Evolutionary conservation across 164 flowering plant species (phyloP).

Genomic region (Dillenia suffruticosa): DNA sequence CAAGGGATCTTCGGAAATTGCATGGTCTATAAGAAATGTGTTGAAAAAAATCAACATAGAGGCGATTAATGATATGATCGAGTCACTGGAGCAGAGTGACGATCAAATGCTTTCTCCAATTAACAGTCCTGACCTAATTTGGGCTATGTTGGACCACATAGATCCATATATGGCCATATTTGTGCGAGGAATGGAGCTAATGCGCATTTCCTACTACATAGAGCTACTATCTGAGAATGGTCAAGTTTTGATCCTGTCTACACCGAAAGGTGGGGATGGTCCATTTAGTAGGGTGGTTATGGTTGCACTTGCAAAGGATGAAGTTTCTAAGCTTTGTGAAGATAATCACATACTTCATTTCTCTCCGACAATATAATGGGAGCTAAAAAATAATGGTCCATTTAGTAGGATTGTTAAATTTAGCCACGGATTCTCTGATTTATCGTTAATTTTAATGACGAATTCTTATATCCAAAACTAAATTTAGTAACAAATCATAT

Average conservation of each 20-base stretch:
- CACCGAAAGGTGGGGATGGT: slow-evolving; percentile 30
- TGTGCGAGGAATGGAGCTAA: slow-evolving; percentile 24
- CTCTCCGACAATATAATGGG: slow-evolving; percentile 43
- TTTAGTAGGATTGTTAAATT: too few species aligned
- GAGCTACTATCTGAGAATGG: slow-evolving; percentile 44
- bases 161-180: slow-evolving; percentile 30
- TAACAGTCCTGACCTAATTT: slow-evolving; percentile 35
- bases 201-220: slow-evolving; percentile 40
- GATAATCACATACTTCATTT: slow-evolving; percentile 29
- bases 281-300: slow-evolving; percentile 43
- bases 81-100: slow-evolving; percentile 34
- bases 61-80: slow-evolving; percentile 42
- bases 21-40: slow-evolving; percentile 34
- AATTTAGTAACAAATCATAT: too few species aligned
- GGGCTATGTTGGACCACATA: slow-evolving; percentile 34
- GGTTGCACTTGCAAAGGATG: slow-evolving; percentile 47
- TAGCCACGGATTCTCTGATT: too few species aligned
- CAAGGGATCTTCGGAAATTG: slow-evolving; percentile 61
- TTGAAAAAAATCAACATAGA: slow-evolving; percentile 28
- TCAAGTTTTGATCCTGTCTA: slow-evolving; percentile 42
- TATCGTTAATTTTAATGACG: too few species aligned
- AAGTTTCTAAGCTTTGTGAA: slow-evolving; percentile 32
- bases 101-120: slow-evolving; percentile 3
- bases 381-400: not conserved
- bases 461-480: too few species aligned